phyloP scores from a whole-genome alignment of 306 rosid species.

The Dalbergia cultrata region DNA sequence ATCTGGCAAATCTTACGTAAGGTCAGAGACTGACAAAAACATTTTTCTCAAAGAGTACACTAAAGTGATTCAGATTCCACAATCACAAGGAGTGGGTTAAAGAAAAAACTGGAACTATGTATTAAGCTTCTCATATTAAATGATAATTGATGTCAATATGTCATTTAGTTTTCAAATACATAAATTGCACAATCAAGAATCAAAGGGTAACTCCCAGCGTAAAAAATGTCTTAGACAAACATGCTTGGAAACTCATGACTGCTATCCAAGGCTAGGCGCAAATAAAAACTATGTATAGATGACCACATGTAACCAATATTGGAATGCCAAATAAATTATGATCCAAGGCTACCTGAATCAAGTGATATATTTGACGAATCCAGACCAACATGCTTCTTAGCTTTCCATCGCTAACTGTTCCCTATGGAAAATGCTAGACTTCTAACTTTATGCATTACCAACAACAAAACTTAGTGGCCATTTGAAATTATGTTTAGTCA shows the following conservation, averaged over 20 bases:
- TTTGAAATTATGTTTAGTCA: neutral
- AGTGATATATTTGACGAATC: neutral
- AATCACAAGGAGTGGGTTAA: neutral
- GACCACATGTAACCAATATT: neutral
- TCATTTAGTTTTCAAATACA: constrained; percentile 24
- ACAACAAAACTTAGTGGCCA: neutral
- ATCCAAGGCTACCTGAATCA: neutral
- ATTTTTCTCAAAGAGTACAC: constrained; percentile 25
- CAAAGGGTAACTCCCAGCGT: constrained; percentile 16
- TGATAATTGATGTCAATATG: constrained; percentile 23
- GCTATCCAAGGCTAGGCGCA: constrained; percentile 8
- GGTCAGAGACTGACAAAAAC: constrained; percentile 25
- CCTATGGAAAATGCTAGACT: neutral
- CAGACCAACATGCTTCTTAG: neutral
- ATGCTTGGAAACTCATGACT: neutral
- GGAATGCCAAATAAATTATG: neutral
- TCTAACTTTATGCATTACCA: neutral
- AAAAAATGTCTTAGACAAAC: neutral
- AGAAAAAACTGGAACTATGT: constrained; percentile 20
- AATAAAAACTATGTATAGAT: constrained; percentile 4
- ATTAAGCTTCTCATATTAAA: constrained; percentile 21
- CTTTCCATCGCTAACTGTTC: neutral
- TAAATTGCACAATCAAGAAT: constrained; percentile 32
- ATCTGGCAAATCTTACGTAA: constrained; percentile 12
- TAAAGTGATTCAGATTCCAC: constrained; percentile 15